phyloP scores from a whole-genome alignment of 305 asterid genomes.

The Euphrasia arctica region DNA sequence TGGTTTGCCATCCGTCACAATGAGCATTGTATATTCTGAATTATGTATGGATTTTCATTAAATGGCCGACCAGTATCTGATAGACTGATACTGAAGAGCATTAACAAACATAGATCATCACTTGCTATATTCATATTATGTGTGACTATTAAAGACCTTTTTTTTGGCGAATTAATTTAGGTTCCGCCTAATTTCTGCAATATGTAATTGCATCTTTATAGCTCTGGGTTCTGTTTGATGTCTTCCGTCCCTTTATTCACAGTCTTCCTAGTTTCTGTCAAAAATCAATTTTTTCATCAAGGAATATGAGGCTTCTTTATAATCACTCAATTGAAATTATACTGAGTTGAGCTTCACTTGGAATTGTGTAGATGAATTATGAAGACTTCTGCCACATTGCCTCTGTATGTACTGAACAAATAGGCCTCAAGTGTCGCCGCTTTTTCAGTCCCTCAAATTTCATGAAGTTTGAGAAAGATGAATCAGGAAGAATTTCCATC shows the following conservation, averaged over 20 bases:
- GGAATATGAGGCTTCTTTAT: constrained; percentile 17
- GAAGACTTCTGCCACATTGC: constrained; percentile 99
- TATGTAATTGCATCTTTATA: constrained; percentile 14
- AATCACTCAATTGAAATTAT: constrained; percentile 21
- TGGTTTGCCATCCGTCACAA: too few species aligned
- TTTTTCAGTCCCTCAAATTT: constrained; percentile 99
- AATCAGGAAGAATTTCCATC: constrained; percentile 95
- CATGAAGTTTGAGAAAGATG: constrained; percentile 99
- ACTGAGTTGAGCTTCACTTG: constrained; percentile 32
- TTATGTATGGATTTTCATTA: not conserved
- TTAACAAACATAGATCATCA: constrained; percentile 1
- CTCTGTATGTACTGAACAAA: constrained; percentile 96
- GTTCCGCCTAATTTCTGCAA: constrained; percentile 12
- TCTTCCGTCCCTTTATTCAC: not conserved
- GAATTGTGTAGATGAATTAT: constrained; percentile 79
- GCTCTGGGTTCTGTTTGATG: constrained; percentile 12
- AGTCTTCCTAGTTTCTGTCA: not conserved
- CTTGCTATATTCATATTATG: not conserved
- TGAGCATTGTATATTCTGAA: not conserved
- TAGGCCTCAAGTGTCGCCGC: constrained; percentile 95
- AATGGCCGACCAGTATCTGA: not conserved
- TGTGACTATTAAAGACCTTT: not conserved
- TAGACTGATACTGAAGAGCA: not conserved
- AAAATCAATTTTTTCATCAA: constrained; percentile 1
- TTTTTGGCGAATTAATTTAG: constrained; percentile 6